These are phyloP conservation scores for Calocybe gangraenosa DNA, from an alignment of 768 basidiomycete genomes.

Conservation along the genomic window DNA sequence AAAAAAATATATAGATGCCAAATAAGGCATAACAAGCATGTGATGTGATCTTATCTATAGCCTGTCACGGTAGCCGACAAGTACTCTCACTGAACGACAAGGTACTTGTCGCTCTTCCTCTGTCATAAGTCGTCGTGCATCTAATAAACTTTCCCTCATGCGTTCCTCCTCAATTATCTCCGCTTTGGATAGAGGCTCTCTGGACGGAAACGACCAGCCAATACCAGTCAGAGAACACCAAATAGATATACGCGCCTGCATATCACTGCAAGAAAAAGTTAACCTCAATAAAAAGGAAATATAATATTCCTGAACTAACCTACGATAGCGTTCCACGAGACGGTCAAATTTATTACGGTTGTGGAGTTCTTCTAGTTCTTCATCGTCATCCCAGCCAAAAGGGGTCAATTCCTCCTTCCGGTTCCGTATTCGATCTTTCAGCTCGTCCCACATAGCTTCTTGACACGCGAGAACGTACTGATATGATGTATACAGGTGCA, in stretches of 20 bases:
- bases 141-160: constrained; percentile 54
- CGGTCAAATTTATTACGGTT: constrained; percentile 56
- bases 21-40: constrained; percentile 27
- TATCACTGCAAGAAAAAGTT: constrained; percentile 41
- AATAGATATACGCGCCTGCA: constrained; percentile 57
- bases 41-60: constrained; percentile 13
- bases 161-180: constrained; percentile 68
- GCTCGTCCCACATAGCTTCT: constrained; percentile 76
- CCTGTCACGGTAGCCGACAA: constrained; percentile 66
- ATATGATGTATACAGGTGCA: constrained; percentile 68
- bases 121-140: constrained; percentile 49
- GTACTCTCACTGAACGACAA: constrained; percentile 56
- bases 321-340: constrained; percentile 52
- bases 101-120: constrained; percentile 49
- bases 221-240: constrained; percentile 60
- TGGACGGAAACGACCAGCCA: constrained; percentile 55
- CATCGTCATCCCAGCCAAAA: constrained; percentile 71
- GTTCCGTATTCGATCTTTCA: constrained; percentile 59
- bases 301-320: constrained; percentile 31
- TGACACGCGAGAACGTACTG: constrained; percentile 60
- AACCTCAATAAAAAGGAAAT: constrained; percentile 2
- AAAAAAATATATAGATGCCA: constrained; percentile 31
- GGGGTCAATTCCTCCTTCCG: constrained; percentile 46
- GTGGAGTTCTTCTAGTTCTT: constrained; percentile 54
- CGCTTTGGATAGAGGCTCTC: constrained; percentile 63